Evolutionary conservation across 768 basidiomycete genomes (phyloP).

Genomic region (Steccherinum ochraceum): DNA sequence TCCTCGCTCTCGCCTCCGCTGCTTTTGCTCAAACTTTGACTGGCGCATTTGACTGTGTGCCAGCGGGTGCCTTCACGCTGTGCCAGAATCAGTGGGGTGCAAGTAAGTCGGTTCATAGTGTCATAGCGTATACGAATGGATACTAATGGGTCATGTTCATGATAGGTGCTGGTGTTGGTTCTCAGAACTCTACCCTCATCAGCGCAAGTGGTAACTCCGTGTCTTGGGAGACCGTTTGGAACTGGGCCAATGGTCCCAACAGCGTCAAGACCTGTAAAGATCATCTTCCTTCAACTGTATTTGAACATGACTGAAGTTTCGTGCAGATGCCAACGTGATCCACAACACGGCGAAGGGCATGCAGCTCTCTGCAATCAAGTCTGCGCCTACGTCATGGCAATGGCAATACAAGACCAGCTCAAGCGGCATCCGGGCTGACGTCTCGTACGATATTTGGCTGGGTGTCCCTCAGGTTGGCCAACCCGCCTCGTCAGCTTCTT

Average conservation of each 20-base stretch:
- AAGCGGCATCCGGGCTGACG: conserved; percentile 44
- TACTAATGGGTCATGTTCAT: neutral
- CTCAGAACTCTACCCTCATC: conserved; percentile 41
- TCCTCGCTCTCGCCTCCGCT: conserved; percentile 6
- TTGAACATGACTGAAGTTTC: neutral
- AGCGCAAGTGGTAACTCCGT: conserved; percentile 32
- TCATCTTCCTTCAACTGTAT: neutral
- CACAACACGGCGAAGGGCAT: conserved; percentile 43
- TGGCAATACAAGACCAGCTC: conserved; percentile 44
- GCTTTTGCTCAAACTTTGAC: conserved; percentile 33
- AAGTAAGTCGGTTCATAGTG: conserved; percentile 29
- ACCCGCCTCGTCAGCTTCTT: conserved; percentile 41
- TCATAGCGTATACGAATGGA: neutral
- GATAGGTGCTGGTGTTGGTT: conserved; percentile 39
- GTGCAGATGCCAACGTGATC: conserved; percentile 44
- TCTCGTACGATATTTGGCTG: conserved; percentile 54
- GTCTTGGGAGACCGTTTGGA: conserved; percentile 49
- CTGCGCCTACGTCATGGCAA: conserved; percentile 44
- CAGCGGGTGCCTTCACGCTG: conserved; percentile 42
- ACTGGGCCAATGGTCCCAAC: conserved; percentile 44
- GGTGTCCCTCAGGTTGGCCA: conserved; percentile 35
- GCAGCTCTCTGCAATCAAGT: conserved; percentile 33
- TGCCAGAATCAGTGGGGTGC: conserved; percentile 56
- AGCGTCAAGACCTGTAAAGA: conserved; percentile 51
- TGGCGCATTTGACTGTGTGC: conserved; percentile 37